Evolutionary conservation across 2,329 filamentous ascomycete species (phyloP), one percentile per base, ranked within the genome.

Genomic region (Ciborinia camelliae): DNA sequence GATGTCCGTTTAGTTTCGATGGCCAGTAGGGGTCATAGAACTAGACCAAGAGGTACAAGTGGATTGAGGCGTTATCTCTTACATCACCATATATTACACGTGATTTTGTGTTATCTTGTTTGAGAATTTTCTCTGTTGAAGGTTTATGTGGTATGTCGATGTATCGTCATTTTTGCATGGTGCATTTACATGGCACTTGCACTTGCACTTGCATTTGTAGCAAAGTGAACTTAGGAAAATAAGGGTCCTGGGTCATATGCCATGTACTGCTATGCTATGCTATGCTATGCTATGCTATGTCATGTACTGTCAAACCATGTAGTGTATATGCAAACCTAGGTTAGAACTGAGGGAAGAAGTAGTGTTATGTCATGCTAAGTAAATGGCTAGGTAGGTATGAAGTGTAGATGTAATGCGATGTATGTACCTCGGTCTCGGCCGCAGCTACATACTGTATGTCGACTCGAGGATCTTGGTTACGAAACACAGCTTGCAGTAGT

Each of bases 381-480:
- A n/a, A n/a, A n/a, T n/a, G n/a, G n/a, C n/a, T n/a, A n/a, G n/a
- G n/a, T n/a, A n/a, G n/a, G n/a, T n/a, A n/a, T n/a, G n/a, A n/a
- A n/a, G n/a, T n/a, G n/a, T 26, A 12, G 18, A 62, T 52, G 45
- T 26, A 39, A 62, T 62, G 60, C 47, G 15, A 62, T 62, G 60
- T 62, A 62, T 62, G 60, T 62, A 54, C 50, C 18, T 45, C 30
- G 28, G 28, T 47, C 28, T 58, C 28, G 39, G 30, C 55, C 55
- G 28, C 55, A 55, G 18, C n/a, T 14, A 35, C 39, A 45, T 47
- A 20, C 55, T 26, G 15, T 37, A 8, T 20, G 52, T 35, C 20
- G n/a, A 47, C 30, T 37, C n/a, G 30, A n/a, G 28, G 55, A 47
- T 26, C 55, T 35, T 35, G 30, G 41, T 26, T 48, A 59, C n/a